Base-by-base conservation (phyloP, 495 filamentous ascomycete species). In the Penicillium daleae region DNA sequence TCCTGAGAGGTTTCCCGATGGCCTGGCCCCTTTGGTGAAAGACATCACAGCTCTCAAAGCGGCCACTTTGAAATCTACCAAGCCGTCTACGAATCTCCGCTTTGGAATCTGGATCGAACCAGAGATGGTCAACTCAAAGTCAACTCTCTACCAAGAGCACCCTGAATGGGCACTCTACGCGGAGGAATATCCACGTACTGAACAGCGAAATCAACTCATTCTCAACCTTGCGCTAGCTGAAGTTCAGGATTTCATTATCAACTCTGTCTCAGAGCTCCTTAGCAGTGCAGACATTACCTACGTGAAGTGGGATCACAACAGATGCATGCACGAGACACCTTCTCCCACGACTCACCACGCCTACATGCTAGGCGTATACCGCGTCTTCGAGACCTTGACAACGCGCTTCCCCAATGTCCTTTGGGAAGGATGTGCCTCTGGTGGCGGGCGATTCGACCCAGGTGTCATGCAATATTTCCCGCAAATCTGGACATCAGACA, bases 91-190 rank as follows among this genome's bases (percentile, higher is more conserved):
- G 0, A 46, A 46, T 22, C 19, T 46, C 4, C 42, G 42, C 6
- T 46, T 46, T 9, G 42, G 42, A 22, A 46, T 46, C 42, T 46
- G 42, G 42, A 46, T 46, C 19, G 42, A 46, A 46, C 42, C 42
- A 21, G 42, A 46, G 24, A 46, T 46, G 42, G 19, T 46, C 19
- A 46, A 46, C 19, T 10, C 19, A 3, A 22, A 21, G 3, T 46
- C 42, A 46, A 46, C 8, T 21, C 42, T 46, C 9, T 46, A 46
- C 19, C 19, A 46, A 7, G 7, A 46, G 19, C 42, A 46, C 42
- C 42, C 42, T 8, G 42, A 46, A 46, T 46, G 42, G 42, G 42
- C 21, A 3, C 19, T 46, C 19, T 22, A 22, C 42, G 42, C 42
- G 10, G 21, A 46, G 0, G 1, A 24, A 46, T 46, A 46, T 21